Evolutionary conservation across 2,329 filamentous ascomycete species (phyloP), one percentile per base, ranked within the genome.

Genomic region (Hypomyces rosellus): DNA sequence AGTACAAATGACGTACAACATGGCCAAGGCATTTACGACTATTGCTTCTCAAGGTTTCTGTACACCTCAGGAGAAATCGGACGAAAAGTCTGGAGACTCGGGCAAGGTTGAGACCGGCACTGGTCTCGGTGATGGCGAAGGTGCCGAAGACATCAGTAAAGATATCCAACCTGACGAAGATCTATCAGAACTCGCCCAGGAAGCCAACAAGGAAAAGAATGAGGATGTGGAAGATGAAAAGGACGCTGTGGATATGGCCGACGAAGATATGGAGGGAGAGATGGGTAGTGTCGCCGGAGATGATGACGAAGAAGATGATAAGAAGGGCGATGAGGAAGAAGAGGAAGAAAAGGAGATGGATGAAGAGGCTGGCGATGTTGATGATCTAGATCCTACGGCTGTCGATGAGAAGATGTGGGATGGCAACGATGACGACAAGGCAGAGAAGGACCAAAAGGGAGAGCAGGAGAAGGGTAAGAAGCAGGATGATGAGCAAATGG

Each of bases 371-470:
- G 93, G 91, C 1, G 87, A 90, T 61, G 90, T 97, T 11, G 89
- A 96, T 69, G 89, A 95, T 61, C 75, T 96, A 39, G 92, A 96
- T 59, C 86, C 89, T 12, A 87, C 84, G 14, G 88, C 92, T 16
- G 87, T 97, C 1, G 95, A 99, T 64, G 95, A 99, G 72, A 99
- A 97, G 75, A 90, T 97, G 80, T 99, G 93, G 93, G 91, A 99
- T 68, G 91, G 90, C 37, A 84, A 85, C 42, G 84, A 86, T 48
- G 85, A 89, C 40, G 79, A 91, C 41, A 83, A 91, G 44, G 84
- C 87, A 1, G 86, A 92, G 44, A 93, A 93, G 58, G 87, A 96
- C 41, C 86, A 89, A 61, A 76, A 89, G 62, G 85, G 82, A 5
- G 83, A 90, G 49, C 78, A 89, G 52, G 73, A 86, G 16, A 84